Conservation (phyloP, 2,329 filamentous ascomycete genomes). For the Alternaria sp. region DNA sequence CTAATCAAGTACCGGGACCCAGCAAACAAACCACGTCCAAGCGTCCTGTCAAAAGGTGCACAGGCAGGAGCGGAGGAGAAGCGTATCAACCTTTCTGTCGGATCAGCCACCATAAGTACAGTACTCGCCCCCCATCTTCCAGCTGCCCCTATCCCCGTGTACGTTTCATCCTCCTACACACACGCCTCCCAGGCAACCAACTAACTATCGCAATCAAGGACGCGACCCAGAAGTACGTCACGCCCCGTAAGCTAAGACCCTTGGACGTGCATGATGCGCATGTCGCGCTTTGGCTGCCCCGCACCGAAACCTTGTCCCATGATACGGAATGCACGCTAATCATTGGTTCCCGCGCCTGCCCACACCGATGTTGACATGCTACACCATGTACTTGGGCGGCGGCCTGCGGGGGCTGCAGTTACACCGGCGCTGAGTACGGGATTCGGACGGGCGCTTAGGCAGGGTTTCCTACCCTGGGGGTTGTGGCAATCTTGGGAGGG, state of each 20-base stretch:
- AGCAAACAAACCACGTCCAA: not conserved
- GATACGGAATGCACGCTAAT: not conserved
- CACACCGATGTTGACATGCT: not conserved
- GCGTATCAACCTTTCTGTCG: not conserved
- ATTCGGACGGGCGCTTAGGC: slow-evolving; percentile 14
- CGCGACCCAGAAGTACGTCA: slow-evolving; percentile 5
- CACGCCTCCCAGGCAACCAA: not conserved
- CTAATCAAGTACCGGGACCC: not conserved
- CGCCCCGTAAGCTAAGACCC: not conserved
- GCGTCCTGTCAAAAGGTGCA: not conserved
- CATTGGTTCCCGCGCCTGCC: slow-evolving; percentile 9
- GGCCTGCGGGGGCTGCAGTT: not conserved
- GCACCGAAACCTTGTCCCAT: slow-evolving; percentile 12
- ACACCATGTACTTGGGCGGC: not conserved
- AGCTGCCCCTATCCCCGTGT: not conserved
- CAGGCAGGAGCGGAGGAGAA: not conserved
- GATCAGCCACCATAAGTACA: not conserved
- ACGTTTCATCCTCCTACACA: not conserved
- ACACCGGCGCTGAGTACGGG: not conserved
- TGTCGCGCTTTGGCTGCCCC: slow-evolving; percentile 5
- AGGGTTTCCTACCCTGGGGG: not conserved
- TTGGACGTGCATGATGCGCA: not conserved
- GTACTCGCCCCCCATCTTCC: not conserved
- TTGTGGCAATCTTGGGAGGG: not conserved
- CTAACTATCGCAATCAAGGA: not conserved